Conservation (phyloP, 208 protist species). For the Trypanosoma cruzi region DNA sequence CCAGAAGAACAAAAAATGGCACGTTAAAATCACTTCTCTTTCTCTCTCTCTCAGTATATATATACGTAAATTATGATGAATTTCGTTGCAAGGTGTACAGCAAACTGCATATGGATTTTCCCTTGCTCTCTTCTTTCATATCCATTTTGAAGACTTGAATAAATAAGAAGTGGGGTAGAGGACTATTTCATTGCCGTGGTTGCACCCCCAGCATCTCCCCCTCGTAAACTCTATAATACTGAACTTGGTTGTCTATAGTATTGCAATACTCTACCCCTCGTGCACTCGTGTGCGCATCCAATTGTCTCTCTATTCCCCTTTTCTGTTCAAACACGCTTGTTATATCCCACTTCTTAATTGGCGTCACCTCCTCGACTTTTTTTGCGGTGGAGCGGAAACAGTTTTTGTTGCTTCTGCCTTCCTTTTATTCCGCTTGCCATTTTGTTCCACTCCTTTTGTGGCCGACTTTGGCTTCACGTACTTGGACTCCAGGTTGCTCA, state of each 20-base stretch:
- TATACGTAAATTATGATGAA: no score
- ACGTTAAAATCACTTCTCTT: no score
- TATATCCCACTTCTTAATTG: not conserved
- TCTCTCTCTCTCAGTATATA: no score
- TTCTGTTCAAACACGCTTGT: not conserved
- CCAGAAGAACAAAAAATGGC: no score
- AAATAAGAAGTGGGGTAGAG: no score
- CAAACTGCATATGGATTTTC: no score
- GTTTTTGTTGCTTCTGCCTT: constrained; percentile 11
- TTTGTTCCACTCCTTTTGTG: constrained; percentile 7
- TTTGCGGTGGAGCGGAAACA: not conserved
- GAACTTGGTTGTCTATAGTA: not conserved
- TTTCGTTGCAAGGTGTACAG: no score
- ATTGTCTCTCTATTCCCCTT: not conserved
- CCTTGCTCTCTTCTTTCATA: no score
- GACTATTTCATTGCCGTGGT: not conserved
- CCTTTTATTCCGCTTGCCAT: constrained; percentile 14
- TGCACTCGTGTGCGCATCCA: not conserved
- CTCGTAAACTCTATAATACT: not conserved
- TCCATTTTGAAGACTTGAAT: no score
- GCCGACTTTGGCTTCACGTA: constrained; percentile 43
- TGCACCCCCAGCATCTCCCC: not conserved
- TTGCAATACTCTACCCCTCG: not conserved
- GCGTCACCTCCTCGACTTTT: constrained; percentile 18
- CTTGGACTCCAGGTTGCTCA: constrained; percentile 59